phyloP scores from a whole-genome alignment of 257 asterid species.

The Leonotis leonurus region DNA sequence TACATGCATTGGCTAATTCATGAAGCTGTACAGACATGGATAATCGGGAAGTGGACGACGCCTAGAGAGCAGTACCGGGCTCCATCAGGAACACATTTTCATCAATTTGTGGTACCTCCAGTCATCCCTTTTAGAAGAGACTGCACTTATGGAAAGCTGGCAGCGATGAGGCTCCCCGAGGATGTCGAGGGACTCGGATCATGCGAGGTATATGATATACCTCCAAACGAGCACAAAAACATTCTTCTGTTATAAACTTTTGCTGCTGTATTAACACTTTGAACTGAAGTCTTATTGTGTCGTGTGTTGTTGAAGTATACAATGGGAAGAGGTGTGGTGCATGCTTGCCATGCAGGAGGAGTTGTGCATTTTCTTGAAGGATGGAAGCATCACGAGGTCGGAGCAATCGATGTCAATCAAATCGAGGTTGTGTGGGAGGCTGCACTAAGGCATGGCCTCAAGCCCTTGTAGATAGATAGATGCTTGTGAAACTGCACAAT shows the following conservation, averaged over 20 bases:
- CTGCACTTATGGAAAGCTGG: slow-evolving; percentile 75
- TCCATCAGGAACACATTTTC: slow-evolving; percentile 70
- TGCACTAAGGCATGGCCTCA: slow-evolving; percentile 74
- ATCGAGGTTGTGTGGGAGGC: slow-evolving; percentile 90
- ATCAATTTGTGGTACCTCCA: slow-evolving; percentile 88
- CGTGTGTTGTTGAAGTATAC: slow-evolving; percentile 49
- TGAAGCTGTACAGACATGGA: slow-evolving; percentile 54
- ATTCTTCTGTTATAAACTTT: background rate
- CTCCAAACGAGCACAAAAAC: background rate
- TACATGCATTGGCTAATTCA: background rate
- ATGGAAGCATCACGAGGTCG: slow-evolving; percentile 87
- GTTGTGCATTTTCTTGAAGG: slow-evolving; percentile 79
- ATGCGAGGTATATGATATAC: slow-evolving; percentile 79
- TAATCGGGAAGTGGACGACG: slow-evolving; percentile 73
- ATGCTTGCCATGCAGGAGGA: slow-evolving; percentile 99
- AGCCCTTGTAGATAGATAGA: slow-evolving; percentile 36
- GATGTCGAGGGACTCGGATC: slow-evolving; percentile 80
- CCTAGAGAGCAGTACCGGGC: slow-evolving; percentile 76
- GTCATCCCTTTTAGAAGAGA: slow-evolving; percentile 73
- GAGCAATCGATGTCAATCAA: slow-evolving; percentile 72
- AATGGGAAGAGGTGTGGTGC: slow-evolving; percentile 82
- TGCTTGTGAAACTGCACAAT: background rate
- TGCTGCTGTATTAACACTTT: background rate
- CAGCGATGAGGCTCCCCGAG: slow-evolving; percentile 82
- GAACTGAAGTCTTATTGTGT: background rate